These are phyloP conservation scores for Parascedosporium putredinis DNA, from an alignment of 2,329 filamentous ascomycete species.

Conservation along the genomic window DNA sequence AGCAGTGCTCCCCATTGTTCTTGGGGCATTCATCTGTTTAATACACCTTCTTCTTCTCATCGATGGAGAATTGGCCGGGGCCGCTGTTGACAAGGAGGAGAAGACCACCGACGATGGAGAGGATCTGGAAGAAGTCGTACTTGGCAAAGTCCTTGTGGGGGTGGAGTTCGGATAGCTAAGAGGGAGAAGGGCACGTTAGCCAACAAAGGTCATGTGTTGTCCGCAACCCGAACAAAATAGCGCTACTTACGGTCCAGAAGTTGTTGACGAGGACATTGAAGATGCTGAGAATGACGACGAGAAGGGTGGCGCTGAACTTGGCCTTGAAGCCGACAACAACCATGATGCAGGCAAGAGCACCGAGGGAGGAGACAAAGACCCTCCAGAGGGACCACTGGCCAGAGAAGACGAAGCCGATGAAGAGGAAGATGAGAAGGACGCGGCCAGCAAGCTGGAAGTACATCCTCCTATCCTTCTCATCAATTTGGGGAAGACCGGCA, in stretches of 20 bases:
- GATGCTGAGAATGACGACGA: slow-evolving; percentile 88
- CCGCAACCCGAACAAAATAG: slow-evolving; percentile 5
- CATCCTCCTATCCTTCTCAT: slow-evolving; percentile 99
- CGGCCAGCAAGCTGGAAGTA: slow-evolving; percentile 98
- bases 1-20: too few species aligned
- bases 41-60: slow-evolving; percentile 99
- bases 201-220: slow-evolving; percentile 11
- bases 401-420: slow-evolving; percentile 91
- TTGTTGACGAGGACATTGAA: slow-evolving; percentile 99
- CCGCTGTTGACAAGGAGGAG: slow-evolving; percentile 97
- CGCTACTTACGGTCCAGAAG: slow-evolving; percentile 84
- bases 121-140: slow-evolving; percentile 99
- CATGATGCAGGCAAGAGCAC: slow-evolving; percentile 91
- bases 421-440: slow-evolving; percentile 93
- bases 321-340: slow-evolving; percentile 99
- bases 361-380: slow-evolving; percentile 72
- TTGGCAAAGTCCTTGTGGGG: slow-evolving; percentile 99
- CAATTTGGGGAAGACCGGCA: slow-evolving; percentile 82
- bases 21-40: slow-evolving; percentile 34
- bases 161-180: slow-evolving; percentile 87
- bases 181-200: slow-evolving; percentile 7
- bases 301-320: slow-evolving; percentile 92
- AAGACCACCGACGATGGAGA: slow-evolving; percentile 95
- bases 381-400: slow-evolving; percentile 88
- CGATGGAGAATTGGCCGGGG: slow-evolving; percentile 92